Evolutionary conservation across 345 rosid species (phyloP).

Genomic region (Populus euphratica): DNA sequence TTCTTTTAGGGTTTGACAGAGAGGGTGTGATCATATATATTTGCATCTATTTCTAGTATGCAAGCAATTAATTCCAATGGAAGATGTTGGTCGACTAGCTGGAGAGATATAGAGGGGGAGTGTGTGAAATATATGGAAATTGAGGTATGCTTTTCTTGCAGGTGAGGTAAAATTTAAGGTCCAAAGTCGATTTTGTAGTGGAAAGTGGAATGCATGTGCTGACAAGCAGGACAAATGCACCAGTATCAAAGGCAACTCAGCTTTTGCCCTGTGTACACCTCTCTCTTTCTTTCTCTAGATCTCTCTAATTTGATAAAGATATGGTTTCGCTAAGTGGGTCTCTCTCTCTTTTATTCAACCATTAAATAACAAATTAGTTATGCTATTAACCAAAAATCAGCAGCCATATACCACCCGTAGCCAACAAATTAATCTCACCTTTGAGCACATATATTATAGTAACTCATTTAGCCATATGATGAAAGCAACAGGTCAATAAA

Average conservation of each 20-base stretch:
- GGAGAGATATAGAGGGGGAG: constrained; percentile 14
- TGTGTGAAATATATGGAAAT: constrained; percentile 18
- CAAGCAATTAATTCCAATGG: background rate
- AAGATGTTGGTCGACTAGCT: constrained; percentile 10
- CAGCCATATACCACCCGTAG: background rate
- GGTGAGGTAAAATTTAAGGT: constrained; percentile 30
- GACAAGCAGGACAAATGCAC: constrained; percentile 60
- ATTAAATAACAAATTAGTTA: background rate
- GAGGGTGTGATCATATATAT: background rate
- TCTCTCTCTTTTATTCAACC: constrained; percentile 34
- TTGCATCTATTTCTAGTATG: background rate
- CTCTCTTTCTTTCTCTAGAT: constrained; percentile 1
- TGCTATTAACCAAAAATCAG: constrained; percentile 5
- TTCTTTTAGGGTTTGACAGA: background rate
- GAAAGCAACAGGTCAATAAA: background rate
- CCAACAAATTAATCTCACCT: background rate
- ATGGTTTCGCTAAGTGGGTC: constrained; percentile 49
- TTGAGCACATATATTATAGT: background rate
- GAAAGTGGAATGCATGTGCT: constrained; percentile 98
- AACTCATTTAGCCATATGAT: background rate
- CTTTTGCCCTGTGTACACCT: constrained; percentile 40
- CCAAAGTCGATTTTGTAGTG: constrained; percentile 77
- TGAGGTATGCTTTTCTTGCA: constrained; percentile 27
- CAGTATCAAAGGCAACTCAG: constrained; percentile 78
- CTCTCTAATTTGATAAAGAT: constrained; percentile 39